These are phyloP conservation scores for Gentiana dahurica DNA, from an alignment of 257 asterid species.

Conservation along the genomic window DNA sequence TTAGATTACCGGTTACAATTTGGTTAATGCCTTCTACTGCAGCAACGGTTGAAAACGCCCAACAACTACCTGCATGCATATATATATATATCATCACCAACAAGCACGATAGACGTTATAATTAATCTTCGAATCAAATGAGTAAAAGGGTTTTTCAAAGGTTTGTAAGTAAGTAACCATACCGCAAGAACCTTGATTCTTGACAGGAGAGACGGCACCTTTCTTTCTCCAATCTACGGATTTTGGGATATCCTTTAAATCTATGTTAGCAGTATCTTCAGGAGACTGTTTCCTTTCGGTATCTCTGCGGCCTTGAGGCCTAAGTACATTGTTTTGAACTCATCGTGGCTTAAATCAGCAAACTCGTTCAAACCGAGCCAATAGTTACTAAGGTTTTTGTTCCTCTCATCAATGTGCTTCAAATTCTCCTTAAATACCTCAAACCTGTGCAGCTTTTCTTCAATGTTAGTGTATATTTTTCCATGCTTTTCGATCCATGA, in stretches of 20 bases:
- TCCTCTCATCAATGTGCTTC: slow-evolving; percentile 58
- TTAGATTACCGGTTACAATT: slow-evolving; percentile 51
- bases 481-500: slow-evolving; percentile 49
- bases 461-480: slow-evolving; percentile 35
- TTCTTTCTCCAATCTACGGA: slow-evolving; percentile 61
- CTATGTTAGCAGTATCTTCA: slow-evolving; percentile 23
- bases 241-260: slow-evolving; percentile 33
- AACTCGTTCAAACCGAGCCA: slow-evolving; percentile 66
- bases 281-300: slow-evolving; percentile 14
- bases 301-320: slow-evolving; percentile 32
- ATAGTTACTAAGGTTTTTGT: slow-evolving; percentile 35
- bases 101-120: too few species aligned
- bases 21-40: slow-evolving; percentile 70
- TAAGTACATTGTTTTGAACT: slow-evolving; percentile 44
- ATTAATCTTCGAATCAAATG: too few species aligned
- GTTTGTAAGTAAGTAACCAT: background rate
- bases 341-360: slow-evolving; percentile 55
- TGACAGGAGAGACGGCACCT: slow-evolving; percentile 57
- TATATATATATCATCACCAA: too few species aligned
- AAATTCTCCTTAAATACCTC: slow-evolving; percentile 57
- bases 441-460: slow-evolving; percentile 56
- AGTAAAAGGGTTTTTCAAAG: too few species aligned
- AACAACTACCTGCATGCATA: slow-evolving; percentile 49
- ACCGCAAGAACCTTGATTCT: slow-evolving; percentile 49
- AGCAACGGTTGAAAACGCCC: slow-evolving; percentile 81